Percentiles rank a stretch among this genome's conserved stretches.
These are phyloP conservation scores for Pythium biforme DNA, from an alignment of 352 stramenopile species.

Conservation along the genomic window DNA sequence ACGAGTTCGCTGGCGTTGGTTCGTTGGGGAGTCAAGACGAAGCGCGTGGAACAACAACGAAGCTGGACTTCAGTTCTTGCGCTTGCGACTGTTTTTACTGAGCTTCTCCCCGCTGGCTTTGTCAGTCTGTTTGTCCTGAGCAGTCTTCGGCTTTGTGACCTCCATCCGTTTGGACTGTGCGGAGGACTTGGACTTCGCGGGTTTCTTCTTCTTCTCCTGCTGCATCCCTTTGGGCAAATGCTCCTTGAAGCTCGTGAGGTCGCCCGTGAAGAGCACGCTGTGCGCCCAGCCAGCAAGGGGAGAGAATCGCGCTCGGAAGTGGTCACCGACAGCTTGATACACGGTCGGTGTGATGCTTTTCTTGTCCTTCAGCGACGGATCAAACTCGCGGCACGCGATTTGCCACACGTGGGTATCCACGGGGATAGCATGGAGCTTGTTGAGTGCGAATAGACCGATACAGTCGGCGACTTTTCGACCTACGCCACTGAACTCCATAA, in stretches of 20 bases:
- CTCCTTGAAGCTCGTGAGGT: conserved; percentile 26
- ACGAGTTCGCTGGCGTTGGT: too few relatives aligned
- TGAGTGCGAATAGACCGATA: conserved; percentile 92
- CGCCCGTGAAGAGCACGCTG: conserved; percentile 34
- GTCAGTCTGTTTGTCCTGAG: not conserved
- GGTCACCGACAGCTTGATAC: conserved; percentile 80
- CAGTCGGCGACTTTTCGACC: conserved; percentile 94
- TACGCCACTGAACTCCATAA: conserved; percentile 59
- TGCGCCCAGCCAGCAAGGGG: conserved; percentile 88
- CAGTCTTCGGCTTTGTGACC: not conserved
- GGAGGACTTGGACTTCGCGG: not conserved
- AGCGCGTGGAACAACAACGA: not conserved
- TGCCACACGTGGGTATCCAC: conserved; percentile 94
- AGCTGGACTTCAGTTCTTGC: not conserved
- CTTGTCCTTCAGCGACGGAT: conserved; percentile 29
- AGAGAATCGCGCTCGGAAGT: conserved; percentile 89
- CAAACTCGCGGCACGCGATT: conserved; percentile 82
- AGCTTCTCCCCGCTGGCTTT: not conserved
- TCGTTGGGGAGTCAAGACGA: too few relatives aligned
- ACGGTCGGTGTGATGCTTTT: conserved; percentile 71
- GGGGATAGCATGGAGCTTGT: conserved; percentile 86
- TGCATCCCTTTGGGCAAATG: conserved; percentile 24
- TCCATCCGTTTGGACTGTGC: conserved; percentile 2
- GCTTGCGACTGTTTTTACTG: not conserved
- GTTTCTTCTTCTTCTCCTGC: conserved; percentile 11